Evolutionary conservation across 2,329 filamentous ascomycete species (phyloP).

Genomic region (Monosporascus sp.): DNA sequence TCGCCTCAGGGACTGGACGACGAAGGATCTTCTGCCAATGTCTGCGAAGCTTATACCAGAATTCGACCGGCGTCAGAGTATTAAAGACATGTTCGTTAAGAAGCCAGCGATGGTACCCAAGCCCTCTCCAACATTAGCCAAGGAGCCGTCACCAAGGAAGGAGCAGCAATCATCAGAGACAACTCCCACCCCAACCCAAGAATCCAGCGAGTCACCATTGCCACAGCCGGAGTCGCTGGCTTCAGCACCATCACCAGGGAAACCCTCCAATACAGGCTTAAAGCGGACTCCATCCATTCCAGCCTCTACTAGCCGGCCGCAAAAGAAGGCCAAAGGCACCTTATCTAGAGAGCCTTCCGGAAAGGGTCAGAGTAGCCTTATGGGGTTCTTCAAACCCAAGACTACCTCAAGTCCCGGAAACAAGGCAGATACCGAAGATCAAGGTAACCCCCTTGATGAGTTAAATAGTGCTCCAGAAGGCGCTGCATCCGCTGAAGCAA

Average conservation of each 20-base stretch:
- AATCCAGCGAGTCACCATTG: slow-evolving; percentile 13
- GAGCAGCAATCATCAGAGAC: not conserved
- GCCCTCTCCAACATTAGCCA: slow-evolving; percentile 9
- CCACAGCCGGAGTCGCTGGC: slow-evolving; percentile 9
- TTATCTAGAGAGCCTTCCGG: slow-evolving; percentile 29
- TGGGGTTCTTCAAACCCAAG: slow-evolving; percentile 74
- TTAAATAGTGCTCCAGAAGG: slow-evolving; percentile 11
- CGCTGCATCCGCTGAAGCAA: slow-evolving; percentile 1
- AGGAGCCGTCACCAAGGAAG: slow-evolving; percentile 3
- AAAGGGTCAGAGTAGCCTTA: slow-evolving; percentile 55
- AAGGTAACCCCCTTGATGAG: not conserved
- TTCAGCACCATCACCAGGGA: slow-evolving; percentile 13
- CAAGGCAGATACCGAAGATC: slow-evolving; percentile 7
- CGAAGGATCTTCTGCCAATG: slow-evolving; percentile 63
- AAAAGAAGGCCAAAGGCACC: slow-evolving; percentile 33
- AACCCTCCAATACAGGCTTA: slow-evolving; percentile 11
- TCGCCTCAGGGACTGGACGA: slow-evolving; percentile 61
- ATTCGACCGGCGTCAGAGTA: slow-evolving; percentile 77
- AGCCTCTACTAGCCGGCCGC: slow-evolving; percentile 21
- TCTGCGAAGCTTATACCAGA: slow-evolving; percentile 84
- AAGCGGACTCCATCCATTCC: slow-evolving; percentile 23
- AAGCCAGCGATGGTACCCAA: slow-evolving; percentile 35
- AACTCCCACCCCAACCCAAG: not conserved
- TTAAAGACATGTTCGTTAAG: slow-evolving; percentile 86
- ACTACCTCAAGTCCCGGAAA: slow-evolving; percentile 12